A percentile compares a stretch with the other conserved stretches of the same genome.
These are phyloP conservation scores for Naganishia albida DNA, from an alignment of 1,284 basidiomycete species.

Conservation along the genomic window DNA sequence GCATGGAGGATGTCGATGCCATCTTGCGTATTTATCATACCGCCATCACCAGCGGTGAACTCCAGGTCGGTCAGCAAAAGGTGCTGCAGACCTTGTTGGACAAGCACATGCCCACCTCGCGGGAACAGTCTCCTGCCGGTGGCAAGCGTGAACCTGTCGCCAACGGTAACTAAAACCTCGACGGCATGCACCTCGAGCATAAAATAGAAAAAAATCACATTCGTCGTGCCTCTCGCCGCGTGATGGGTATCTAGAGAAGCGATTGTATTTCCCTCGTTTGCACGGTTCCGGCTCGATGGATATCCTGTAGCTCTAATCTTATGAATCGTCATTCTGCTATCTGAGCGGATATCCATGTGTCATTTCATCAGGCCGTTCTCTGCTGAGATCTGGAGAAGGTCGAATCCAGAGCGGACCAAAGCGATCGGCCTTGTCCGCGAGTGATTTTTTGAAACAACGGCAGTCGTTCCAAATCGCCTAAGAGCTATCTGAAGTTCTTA, in stretches of 20 bases:
- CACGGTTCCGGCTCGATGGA: not conserved
- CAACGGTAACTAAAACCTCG: not conserved
- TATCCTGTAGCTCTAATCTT: slow-evolving; percentile 13
- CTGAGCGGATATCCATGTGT: no score
- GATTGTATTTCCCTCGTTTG: not conserved
- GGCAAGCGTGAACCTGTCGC: slow-evolving; percentile 16
- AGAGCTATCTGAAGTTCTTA: not conserved
- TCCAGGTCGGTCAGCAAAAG: slow-evolving; percentile 83
- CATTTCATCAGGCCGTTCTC: no score
- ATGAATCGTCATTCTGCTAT: not conserved
- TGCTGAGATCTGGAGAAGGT: no score
- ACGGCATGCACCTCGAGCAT: not conserved
- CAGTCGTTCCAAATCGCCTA: no score
- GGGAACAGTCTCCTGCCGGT: slow-evolving; percentile 22
- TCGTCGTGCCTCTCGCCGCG: slow-evolving; percentile 1
- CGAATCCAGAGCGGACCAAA: not conserved
- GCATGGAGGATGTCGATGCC: slow-evolving; percentile 98
- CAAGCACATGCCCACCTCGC: slow-evolving; percentile 38
- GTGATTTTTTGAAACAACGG: slow-evolving; percentile 12
- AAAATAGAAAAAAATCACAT: not conserved
- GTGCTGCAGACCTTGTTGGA: slow-evolving; percentile 77
- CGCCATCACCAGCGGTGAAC: slow-evolving; percentile 80
- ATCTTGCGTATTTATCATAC: slow-evolving; percentile 93
- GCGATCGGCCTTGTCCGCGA: slow-evolving; percentile 17
- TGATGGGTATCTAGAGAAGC: not conserved